Evolutionary conservation across 768 basidiomycete species (phyloP).

Genomic region (Suillus discolor): DNA sequence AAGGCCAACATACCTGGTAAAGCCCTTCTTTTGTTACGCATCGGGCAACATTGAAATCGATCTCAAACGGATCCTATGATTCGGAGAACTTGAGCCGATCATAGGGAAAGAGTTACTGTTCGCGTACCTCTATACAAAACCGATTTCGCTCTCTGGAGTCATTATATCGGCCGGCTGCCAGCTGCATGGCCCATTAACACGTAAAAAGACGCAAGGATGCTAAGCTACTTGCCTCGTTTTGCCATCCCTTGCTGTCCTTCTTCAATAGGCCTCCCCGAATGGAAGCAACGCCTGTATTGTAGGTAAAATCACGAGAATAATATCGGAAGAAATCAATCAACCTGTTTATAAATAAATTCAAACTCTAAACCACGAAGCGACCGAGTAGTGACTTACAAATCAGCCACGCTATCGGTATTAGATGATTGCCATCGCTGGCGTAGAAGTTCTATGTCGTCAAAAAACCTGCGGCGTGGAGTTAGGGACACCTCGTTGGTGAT

Average conservation of each 20-base stretch:
- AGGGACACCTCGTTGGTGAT: slow-evolving; percentile 17
- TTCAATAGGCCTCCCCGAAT: slow-evolving; percentile 87
- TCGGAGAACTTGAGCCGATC: slow-evolving; percentile 2
- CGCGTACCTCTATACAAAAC: slow-evolving; percentile 88
- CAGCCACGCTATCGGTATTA: slow-evolving; percentile 90
- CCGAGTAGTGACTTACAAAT: slow-evolving; percentile 62
- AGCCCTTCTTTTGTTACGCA: slow-evolving; percentile 97
- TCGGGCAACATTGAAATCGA: slow-evolving; percentile 93
- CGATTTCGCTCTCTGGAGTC: slow-evolving; percentile 88
- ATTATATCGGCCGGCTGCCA: slow-evolving; percentile 58
- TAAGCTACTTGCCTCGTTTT: slow-evolving; percentile 72
- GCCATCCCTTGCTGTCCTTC: slow-evolving; percentile 95
- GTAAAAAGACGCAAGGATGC: background rate
- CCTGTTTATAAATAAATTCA: slow-evolving; percentile 41
- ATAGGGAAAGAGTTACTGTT: background rate
- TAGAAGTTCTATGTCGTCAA: slow-evolving; percentile 94
- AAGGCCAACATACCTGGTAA: slow-evolving; percentile 64
- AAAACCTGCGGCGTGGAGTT: slow-evolving; percentile 63
- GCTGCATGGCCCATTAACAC: slow-evolving; percentile 32
- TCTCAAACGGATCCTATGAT: slow-evolving; percentile 91
- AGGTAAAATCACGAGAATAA: slow-evolving; percentile 91
- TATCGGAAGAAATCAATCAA: slow-evolving; percentile 98
- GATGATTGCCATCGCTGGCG: slow-evolving; percentile 93
- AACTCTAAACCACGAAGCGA: background rate
- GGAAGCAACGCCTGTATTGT: slow-evolving; percentile 89